A percentile compares a stretch with the other conserved stretches of the same genome.
Evolutionary conservation across 1,284 basidiomycete species (phyloP).

Genomic region (Chondrostereum purpureum): DNA sequence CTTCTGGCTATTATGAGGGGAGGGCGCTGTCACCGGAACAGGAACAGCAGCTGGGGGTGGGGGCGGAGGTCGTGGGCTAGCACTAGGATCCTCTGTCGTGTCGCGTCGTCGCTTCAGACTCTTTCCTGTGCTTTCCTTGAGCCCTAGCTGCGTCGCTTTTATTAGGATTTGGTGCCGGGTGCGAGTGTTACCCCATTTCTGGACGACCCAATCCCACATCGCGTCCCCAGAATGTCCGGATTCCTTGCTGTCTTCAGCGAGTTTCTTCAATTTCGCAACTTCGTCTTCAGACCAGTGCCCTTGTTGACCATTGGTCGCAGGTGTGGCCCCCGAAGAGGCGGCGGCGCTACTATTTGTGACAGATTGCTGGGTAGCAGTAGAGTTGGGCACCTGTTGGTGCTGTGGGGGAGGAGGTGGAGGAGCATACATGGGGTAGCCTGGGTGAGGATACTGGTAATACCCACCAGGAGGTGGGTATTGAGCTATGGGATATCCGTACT

Average conservation of each 20-base stretch:
- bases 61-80: constrained; percentile 24
- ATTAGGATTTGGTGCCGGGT: constrained; percentile 73
- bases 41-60: constrained; percentile 19
- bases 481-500: constrained; percentile 25
- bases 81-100: constrained; percentile 13
- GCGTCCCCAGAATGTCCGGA: constrained; percentile 45
- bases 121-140: constrained; percentile 61
- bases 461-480: constrained; percentile 7
- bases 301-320: constrained; percentile 36
- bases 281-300: constrained; percentile 75
- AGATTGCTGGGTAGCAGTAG: constrained; percentile 18
- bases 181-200: constrained; percentile 63
- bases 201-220: constrained; percentile 71
- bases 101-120: constrained; percentile 53
- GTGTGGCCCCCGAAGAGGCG: constrained; percentile 11
- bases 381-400: too few species aligned
- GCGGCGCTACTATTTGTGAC: too few species aligned
- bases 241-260: constrained; percentile 59
- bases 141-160: constrained; percentile 65
- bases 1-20: constrained; percentile 17
- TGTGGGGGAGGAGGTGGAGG: constrained; percentile 45
- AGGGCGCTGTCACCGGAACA: constrained; percentile 14
- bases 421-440: constrained; percentile 31
- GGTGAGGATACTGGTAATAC: constrained; percentile 27
- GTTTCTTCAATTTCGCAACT: constrained; percentile 52